Evolutionary conservation across 148 eudicot species (phyloP).

Genomic region (Mesembryanthemum crystallinum): DNA sequence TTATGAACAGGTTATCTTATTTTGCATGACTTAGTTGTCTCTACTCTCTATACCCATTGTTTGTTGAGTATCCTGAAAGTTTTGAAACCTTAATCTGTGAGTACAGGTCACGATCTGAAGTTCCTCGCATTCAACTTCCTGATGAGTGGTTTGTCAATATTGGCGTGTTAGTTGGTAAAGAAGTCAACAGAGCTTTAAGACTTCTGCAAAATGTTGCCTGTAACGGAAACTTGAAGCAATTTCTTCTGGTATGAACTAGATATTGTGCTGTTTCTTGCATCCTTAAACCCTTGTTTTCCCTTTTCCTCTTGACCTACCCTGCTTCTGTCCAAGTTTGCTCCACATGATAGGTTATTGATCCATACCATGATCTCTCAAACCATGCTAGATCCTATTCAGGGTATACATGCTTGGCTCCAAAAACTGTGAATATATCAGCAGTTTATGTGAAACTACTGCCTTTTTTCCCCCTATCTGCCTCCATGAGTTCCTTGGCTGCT

Average conservation of each 20-base stretch:
- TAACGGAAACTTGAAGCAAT: constrained; percentile 63
- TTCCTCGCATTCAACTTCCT: constrained; percentile 59
- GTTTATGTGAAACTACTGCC: neutral
- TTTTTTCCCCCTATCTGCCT: neutral
- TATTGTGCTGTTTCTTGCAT: neutral
- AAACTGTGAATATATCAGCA: neutral
- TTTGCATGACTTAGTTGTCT: neutral
- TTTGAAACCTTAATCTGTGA: neutral
- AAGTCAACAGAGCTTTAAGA: constrained; percentile 55
- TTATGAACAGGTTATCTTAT: constrained; percentile 51
- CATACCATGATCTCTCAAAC: neutral
- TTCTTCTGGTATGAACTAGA: constrained; percentile 46
- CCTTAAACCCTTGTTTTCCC: neutral
- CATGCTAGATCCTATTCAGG: neutral
- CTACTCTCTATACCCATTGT: neutral
- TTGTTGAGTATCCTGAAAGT: neutral
- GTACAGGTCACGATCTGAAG: constrained; percentile 52
- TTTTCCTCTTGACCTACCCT: neutral
- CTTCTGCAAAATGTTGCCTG: constrained; percentile 72
- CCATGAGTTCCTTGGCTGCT: neutral
- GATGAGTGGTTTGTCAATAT: constrained; percentile 58
- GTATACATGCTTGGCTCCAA: neutral
- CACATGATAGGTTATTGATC: neutral
- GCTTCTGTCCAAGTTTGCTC: neutral
- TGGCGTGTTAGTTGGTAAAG: constrained; percentile 51